Percentiles rank a stretch among this genome's conserved stretches.
Evolutionary conservation across 176 grass and related monocot species (phyloP).

Genomic region (Saccharum officinarum): DNA sequence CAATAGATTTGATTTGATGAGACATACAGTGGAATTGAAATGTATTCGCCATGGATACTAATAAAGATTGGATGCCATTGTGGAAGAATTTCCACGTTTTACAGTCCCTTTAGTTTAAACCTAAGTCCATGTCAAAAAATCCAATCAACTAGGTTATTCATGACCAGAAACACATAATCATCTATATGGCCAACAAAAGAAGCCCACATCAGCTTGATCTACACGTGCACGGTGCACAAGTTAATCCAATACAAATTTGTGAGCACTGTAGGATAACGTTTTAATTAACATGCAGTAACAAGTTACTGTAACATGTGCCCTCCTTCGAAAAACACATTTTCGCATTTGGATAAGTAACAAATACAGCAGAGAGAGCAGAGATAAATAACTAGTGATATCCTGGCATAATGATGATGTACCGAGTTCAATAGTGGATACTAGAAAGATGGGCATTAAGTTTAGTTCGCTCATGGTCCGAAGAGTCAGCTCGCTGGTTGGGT

Average conservation of each 20-base stretch:
- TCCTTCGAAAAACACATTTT: not conserved
- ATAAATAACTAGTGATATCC: constrained; percentile 12
- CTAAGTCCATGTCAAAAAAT: constrained; percentile 2
- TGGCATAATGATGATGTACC: not conserved
- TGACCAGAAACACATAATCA: not conserved
- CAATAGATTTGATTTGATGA: constrained; percentile 15
- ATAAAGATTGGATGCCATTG: not conserved
- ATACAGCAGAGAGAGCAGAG: not conserved
- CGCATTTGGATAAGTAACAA: not conserved
- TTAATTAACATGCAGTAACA: not conserved
- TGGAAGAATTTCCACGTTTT: not conserved
- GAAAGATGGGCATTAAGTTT: not conserved
- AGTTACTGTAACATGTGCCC: not conserved
- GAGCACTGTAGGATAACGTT: not conserved
- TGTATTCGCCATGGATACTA: not conserved
- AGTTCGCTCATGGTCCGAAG: not conserved
- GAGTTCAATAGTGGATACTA: not conserved
- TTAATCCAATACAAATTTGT: not conserved
- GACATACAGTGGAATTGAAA: not conserved
- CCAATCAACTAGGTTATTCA: not conserved
- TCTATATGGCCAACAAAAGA: not conserved
- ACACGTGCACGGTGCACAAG: not conserved
- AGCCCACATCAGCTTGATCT: not conserved
- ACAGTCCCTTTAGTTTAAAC: not conserved
- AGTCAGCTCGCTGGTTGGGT: not conserved